Percentiles rank a stretch among this genome's conserved stretches.
phyloP scores from a whole-genome alignment of 106 monocot species.

The Apostasia shenzhenica region DNA sequence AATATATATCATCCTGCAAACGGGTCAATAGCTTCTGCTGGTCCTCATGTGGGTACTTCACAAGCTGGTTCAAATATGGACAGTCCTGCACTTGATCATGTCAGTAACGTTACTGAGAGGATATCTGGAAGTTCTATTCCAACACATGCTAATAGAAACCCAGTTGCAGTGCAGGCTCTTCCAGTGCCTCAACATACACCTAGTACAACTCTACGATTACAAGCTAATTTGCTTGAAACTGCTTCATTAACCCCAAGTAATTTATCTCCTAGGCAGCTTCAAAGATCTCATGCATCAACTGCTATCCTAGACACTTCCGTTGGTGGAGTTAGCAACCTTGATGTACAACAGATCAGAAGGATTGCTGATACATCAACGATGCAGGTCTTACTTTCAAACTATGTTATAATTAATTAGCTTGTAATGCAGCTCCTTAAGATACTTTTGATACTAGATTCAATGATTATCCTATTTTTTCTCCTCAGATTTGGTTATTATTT shows the following conservation, averaged over 20 bases:
- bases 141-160: conserved; percentile 17
- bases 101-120: conserved; percentile 14
- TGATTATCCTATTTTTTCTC: no score
- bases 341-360: conserved; percentile 15
- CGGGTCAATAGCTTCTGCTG: not conserved
- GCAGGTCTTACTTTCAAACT: conserved; percentile 21
- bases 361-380: conserved; percentile 11
- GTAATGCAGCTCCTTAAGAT: no score
- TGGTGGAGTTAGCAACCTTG: conserved; percentile 12
- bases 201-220: conserved; percentile 6
- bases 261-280: conserved; percentile 10
- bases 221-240: not conserved
- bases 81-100: conserved; percentile 11
- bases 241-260: not conserved
- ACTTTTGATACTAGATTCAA: no score
- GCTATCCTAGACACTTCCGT: not conserved
- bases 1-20: conserved; percentile 10
- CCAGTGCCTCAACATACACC: conserved; percentile 25
- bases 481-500: no score
- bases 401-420: not conserved
- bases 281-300: not conserved
- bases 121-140: conserved; percentile 5
- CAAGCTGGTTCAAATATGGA: conserved; percentile 25
- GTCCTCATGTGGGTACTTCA: conserved; percentile 5
- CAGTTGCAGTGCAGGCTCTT: conserved; percentile 51